Base-by-base conservation (phyloP, 495 filamentous ascomycete genomes). In the Lophium mytilinum region DNA sequence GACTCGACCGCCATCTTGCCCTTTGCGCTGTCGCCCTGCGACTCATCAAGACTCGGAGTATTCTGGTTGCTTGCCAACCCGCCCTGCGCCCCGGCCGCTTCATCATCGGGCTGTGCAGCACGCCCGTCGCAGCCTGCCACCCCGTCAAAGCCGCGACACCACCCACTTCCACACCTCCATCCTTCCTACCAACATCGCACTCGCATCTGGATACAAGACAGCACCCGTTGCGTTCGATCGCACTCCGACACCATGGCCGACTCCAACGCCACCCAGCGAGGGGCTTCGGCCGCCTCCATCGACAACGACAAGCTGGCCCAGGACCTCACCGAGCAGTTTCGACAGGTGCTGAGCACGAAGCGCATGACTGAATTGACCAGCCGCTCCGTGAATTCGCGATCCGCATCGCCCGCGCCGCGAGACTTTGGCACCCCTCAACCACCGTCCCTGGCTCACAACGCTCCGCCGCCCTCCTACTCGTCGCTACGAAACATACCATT, bases 401-500 rank as follows among this genome's bases (percentile, higher is more conserved):
- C 69, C 21, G 76, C 77, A 35, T 83, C 85, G 43, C 79, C 80
- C 4, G 73, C 81, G 46, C 74, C 76, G 9, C 58, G 71, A 55
- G 75, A 79, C 50, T 71, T 69, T 52, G 59, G 59, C 51, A 62
- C 63, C 9, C 59, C 56, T n/a, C 53, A 59, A 45, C 40, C 52
- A 11, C 59, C 59, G 49, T 51, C 62, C 18, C 40, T 39, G 21
- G 11, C 33, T 5, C 50, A 47, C 7, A 58, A 46, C 46, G 43
- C 64, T 21, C 53, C 79, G 53, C 80, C 81, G 21, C 78, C 86
- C 3, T 81, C 83, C 1, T 86, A 87, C 63, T 80, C 82, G 3
- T 81, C 83, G 11, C 68, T 87, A 17, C 81, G 84, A 41, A 86
- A 87, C 58, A 75, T 92, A 21, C 91, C 93, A 41, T 86, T 87